phyloP scores from a whole-genome alignment of 495 filamentous ascomycete genomes.

The Acidiella bohemica region DNA sequence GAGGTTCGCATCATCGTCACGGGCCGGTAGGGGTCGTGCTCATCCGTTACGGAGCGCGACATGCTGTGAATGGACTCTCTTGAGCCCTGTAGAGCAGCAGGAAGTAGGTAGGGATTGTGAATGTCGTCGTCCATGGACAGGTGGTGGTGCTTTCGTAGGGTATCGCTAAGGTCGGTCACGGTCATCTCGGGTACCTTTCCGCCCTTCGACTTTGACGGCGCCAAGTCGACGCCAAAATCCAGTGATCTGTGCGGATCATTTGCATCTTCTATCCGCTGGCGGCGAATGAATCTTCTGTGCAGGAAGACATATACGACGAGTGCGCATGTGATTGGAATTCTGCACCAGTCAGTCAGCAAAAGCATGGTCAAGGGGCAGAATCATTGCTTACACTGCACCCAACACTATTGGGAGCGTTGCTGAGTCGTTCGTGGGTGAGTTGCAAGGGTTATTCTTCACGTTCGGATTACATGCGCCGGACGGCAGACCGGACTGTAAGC shows the following conservation, averaged over 20 bases:
- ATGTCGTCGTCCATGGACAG: constrained; percentile 76
- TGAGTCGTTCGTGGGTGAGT: constrained; percentile 27
- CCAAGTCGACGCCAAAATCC: constrained; percentile 67
- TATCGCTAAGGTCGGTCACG: constrained; percentile 33
- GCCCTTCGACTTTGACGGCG: constrained; percentile 31
- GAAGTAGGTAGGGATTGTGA: constrained; percentile 80
- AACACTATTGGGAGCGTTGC: constrained; percentile 65
- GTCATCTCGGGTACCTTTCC: constrained; percentile 35
- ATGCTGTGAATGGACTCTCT: constrained; percentile 75
- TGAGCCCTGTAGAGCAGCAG: constrained; percentile 62
- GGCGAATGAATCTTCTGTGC: constrained; percentile 62
- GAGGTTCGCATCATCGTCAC: constrained; percentile 29
- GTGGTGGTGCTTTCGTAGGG: constrained; percentile 26
- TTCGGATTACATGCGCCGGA: constrained; percentile 18
- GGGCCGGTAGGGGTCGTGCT: constrained; percentile 75
- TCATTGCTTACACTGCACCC: constrained; percentile 60
- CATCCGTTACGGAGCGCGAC: constrained; percentile 51
- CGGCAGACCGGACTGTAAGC: neutral
- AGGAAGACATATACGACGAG: constrained; percentile 57
- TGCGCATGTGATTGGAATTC: constrained; percentile 62
- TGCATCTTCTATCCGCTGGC: constrained; percentile 61
- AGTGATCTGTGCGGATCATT: constrained; percentile 83
- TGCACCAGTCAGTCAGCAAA: constrained; percentile 13
- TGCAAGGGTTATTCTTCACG: constrained; percentile 22
- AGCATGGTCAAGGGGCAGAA: constrained; percentile 15